phyloP scores from a whole-genome alignment of 2,329 filamentous ascomycete species.

The Fusarium nurragi region DNA sequence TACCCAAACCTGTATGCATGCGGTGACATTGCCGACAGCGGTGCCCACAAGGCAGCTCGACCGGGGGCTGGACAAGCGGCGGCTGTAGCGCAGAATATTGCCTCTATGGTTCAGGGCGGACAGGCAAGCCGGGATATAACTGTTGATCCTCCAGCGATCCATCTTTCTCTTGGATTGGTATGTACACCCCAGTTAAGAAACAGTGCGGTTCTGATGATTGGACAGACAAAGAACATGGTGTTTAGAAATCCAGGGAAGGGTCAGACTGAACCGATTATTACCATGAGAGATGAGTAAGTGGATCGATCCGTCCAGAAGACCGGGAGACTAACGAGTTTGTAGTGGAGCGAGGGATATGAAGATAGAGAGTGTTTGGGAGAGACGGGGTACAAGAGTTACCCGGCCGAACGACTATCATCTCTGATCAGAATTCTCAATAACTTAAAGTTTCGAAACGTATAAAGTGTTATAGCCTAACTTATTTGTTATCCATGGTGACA shows the following conservation, averaged over 20 bases:
- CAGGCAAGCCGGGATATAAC: constrained; percentile 20
- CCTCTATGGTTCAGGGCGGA: constrained; percentile 31
- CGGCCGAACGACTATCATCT: constrained; percentile 39
- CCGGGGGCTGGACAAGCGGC: constrained; percentile 34
- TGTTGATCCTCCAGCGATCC: constrained; percentile 36
- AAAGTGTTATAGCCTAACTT: no score
- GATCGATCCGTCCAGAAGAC: rapidly evolving
- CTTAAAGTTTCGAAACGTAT: no score
- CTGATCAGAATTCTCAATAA: not conserved
- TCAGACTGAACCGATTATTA: constrained; percentile 31
- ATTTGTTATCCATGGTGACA: no score
- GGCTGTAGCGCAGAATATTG: constrained; percentile 39
- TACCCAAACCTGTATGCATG: constrained; percentile 41
- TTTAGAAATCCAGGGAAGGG: constrained; percentile 40
- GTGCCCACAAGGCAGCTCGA: constrained; percentile 40
- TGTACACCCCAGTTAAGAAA: rapidly evolving
- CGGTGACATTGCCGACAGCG: constrained; percentile 42
- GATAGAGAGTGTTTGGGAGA: constrained; percentile 37
- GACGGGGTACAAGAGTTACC: constrained; percentile 32
- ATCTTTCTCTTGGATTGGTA: constrained; percentile 40
- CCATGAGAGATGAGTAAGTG: constrained; percentile 40
- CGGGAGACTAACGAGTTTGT: not conserved
- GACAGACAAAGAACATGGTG: constrained; percentile 41
- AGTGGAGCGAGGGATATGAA: constrained; percentile 40
- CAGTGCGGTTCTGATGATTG: not conserved